Base-by-base conservation (phyloP, 345 rosid genomes). In the Excoecaria cochinchinensis region DNA sequence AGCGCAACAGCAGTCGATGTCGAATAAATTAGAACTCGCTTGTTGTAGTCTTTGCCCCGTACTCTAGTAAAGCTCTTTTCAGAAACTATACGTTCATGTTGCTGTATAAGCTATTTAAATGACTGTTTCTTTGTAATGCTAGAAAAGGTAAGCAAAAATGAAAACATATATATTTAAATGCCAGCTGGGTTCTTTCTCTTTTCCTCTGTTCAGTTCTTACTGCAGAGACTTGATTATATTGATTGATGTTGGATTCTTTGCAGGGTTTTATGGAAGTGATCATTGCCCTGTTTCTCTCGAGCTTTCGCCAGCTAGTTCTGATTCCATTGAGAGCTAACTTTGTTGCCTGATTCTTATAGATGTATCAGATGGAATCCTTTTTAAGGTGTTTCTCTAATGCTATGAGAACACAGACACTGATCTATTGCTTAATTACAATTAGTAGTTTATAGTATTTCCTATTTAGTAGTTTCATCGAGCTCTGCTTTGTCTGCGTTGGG, bases 241-340 rank as follows among this genome's bases (percentile, higher is more conserved):
- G 51, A 19, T 25, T 24, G 11, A 62, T 59, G 53, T 21, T 47
- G 52, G 38, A 69, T 63, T 72, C 57, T 67, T 84, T 69, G 58
- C 91, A 91, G 99, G 95, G 64, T 95, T 91, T 66, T 87, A 81
- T 67, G 98, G 99, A 75, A 93, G 99, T 61, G 98, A 95, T 82
- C 98, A 91, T 70, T 93, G 95, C 79, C 98, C 97, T 3, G 95
- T 91, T 79, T 84, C 92, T 50, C 89, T 95, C 8, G 93, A 90
- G 82, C 97, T 93, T 65, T 86, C 91, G 19, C 71, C 77, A 56
- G 67, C 85, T 59, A 51, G 64, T 58, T 73, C 76, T 47, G 85
- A 82, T 22, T 70, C 82, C 21, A 74, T 52, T 31, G 72, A 74
- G 67, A 79, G 73, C 39, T 79, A 80, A 70, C 70, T 68, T 75